A percentile compares a stretch with the other conserved stretches of the same genome.
Evolutionary conservation across 2,329 filamentous ascomycete species (phyloP).

Genomic region (Diaporthe sp.): DNA sequence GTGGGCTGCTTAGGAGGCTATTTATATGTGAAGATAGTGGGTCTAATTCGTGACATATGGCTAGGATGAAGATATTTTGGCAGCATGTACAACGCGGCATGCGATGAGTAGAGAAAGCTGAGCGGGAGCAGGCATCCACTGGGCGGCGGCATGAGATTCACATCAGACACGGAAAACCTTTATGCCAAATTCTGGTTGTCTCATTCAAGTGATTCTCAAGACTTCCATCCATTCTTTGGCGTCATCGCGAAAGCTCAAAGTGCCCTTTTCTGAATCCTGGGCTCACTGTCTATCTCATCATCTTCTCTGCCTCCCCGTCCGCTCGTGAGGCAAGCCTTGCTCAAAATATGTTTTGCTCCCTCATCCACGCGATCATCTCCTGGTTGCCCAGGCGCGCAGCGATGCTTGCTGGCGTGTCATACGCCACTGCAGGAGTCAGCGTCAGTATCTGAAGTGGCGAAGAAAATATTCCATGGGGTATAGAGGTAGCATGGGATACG

Average conservation of each 20-base stretch:
- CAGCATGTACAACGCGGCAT: too few species aligned
- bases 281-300: background rate
- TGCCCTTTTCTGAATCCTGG: background rate
- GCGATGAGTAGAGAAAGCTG: too few species aligned
- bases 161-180: background rate
- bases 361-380: conserved; percentile 15
- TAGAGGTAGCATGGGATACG: too few species aligned
- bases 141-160: background rate
- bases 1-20: too few species aligned
- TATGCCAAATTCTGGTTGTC: background rate
- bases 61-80: background rate
- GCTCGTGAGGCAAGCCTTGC: background rate
- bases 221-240: background rate
- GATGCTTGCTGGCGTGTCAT: background rate
- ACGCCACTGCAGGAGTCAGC: background rate
- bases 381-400: background rate
- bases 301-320: background rate
- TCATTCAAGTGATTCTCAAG: background rate
- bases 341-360: background rate
- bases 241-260: background rate
- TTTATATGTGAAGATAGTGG: too few species aligned
- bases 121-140: too few species aligned
- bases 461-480: background rate
- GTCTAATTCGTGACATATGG: too few species aligned
- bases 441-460: background rate